Conservation (phyloP, 768 basidiomycete genomes). For the Tricholoma sp. region DNA sequence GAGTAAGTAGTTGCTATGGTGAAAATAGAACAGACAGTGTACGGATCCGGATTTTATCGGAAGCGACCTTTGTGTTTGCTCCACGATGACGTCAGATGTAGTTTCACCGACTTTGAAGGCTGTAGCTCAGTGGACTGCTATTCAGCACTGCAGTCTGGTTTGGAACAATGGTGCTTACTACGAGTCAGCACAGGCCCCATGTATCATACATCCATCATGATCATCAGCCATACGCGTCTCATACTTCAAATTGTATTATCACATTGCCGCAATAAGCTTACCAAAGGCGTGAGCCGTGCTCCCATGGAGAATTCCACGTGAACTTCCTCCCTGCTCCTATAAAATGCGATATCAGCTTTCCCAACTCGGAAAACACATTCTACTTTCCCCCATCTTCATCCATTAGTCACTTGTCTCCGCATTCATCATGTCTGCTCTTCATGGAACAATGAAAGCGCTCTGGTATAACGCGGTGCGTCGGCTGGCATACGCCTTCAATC, state of each 20-base stretch:
- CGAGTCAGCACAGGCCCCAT: no score
- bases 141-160: no score
- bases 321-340: neutral
- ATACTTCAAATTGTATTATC: neutral
- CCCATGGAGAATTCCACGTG: neutral
- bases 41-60: no score
- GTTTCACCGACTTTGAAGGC: no score
- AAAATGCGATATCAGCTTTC: neutral
- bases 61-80: no score
- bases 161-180: no score
- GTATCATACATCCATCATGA: no score
- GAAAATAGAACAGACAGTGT: no score
- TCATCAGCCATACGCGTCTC: no score
- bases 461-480: slow-evolving; percentile 55
- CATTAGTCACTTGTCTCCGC: neutral
- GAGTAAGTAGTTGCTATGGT: no score
- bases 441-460: slow-evolving; percentile 55
- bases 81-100: no score
- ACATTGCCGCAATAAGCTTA: neutral
- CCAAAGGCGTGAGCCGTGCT: neutral
- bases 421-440: slow-evolving; percentile 37
- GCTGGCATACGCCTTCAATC: slow-evolving; percentile 1
- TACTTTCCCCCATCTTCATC: neutral
- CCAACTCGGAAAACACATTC: neutral
- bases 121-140: no score